Evolutionary conservation across 1,284 basidiomycete species (phyloP), one percentile per base, ranked within the genome.

Genomic region (Ceratorhiza oryzae-sativae): DNA sequence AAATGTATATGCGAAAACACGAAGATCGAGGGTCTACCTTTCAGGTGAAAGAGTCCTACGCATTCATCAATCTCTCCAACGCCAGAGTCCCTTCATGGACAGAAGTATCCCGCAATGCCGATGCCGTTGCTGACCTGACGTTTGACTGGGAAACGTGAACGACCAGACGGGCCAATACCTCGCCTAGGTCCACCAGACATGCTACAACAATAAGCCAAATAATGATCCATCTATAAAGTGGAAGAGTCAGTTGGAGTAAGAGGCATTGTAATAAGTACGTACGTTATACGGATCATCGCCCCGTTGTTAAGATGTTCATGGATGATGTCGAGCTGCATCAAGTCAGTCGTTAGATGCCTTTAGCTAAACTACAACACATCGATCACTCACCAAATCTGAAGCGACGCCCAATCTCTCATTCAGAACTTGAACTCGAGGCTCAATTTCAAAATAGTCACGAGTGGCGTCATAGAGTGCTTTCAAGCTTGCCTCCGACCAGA

Each of bases 141-240:
- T 86, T 56, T 15, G 65, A n/a, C 23, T 46, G 51, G 12, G 51
- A 34, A 46, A 68, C 82, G 74, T 91, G 88, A 20, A 94, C 88
- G 18, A 92, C 82, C 1, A 92, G 83, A n/a, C 94, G 87, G 1
- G 93, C 94, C 46, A 92, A 78, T 20, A 95, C 90, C 79, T 96
- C 94, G 34, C 94, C 92, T 77, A 88, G 77, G 80, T 94, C 93
- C 4, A 95, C 94, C 20, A 96, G 80, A 79, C 92, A 91, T 3
- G 94, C 95, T 0, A 91, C 89, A 23, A 95, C 89, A 77, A 97
- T 97, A 46, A 98, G 84, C 91, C 94, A 96, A 76, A 98, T 98
- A 75, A 98, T 89, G 76, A 97, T 94, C 93, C 93, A 95, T 2
- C 67, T 70, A 56, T 2, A 9, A 5, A 36, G 42, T 23, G 3